phyloP scores from a whole-genome alignment of 306 rosid genomes.

The Rosa rugosa region DNA sequence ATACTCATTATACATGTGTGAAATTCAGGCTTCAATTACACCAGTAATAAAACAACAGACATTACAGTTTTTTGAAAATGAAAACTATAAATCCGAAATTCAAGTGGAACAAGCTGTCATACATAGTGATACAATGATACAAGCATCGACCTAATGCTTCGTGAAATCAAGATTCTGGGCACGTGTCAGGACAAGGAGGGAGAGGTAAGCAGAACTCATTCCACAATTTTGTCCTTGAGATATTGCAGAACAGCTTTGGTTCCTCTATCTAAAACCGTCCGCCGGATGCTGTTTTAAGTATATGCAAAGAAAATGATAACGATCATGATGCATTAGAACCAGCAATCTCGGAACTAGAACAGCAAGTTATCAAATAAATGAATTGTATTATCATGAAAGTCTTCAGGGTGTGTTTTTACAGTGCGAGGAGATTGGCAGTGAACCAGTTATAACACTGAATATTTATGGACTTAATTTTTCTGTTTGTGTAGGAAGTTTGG shows the following conservation, averaged over 20 bases:
- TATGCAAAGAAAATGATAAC: background rate
- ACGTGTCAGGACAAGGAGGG: background rate
- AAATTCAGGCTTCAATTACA: background rate
- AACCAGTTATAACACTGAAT: background rate
- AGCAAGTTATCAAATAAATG: background rate
- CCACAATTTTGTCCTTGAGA: slow-evolving; percentile 76
- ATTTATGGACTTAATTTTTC: background rate
- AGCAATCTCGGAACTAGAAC: background rate
- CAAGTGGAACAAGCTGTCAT: background rate
- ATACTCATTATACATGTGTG: background rate
- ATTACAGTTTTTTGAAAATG: background rate
- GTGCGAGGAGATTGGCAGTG: background rate
- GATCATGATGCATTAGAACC: background rate
- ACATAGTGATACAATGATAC: background rate
- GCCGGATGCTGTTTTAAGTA: slow-evolving; percentile 63
- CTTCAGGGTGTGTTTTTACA: background rate
- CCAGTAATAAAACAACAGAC: background rate
- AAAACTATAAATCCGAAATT: background rate
- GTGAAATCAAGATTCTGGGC: background rate
- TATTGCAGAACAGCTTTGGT: slow-evolving; percentile 77
- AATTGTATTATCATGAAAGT: background rate
- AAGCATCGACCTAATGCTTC: background rate
- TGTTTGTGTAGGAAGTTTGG: background rate
- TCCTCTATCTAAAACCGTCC: slow-evolving; percentile 79
- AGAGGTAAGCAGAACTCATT: slow-evolving; percentile 11